Evolutionary conservation across 2,329 filamentous ascomycete species (phyloP).

Genomic region (Exophiala sp.): DNA sequence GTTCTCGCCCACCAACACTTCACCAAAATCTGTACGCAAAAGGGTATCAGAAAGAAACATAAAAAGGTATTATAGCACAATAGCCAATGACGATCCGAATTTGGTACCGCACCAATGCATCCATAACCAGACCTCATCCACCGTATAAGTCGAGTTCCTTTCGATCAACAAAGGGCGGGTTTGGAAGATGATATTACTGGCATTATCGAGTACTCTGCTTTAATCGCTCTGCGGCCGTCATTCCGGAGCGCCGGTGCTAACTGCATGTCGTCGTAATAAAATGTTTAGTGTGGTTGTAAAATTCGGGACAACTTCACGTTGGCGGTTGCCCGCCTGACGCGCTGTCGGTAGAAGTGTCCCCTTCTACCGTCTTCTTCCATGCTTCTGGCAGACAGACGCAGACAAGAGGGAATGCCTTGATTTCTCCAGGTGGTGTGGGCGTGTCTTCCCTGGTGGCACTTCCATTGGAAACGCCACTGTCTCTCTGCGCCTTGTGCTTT

Average conservation of each 20-base stretch:
- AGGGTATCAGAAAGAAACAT: slow-evolving; percentile 22
- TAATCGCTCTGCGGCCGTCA: slow-evolving; percentile 13
- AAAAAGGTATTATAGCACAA: slow-evolving; percentile 9
- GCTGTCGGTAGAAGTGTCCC: slow-evolving; percentile 66
- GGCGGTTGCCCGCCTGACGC: slow-evolving; percentile 40
- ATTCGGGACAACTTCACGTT: slow-evolving; percentile 12
- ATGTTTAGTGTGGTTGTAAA: slow-evolving; percentile 9
- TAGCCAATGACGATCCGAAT: slow-evolving; percentile 5
- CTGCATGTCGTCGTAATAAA: slow-evolving; percentile 24
- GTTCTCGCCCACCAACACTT: no score
- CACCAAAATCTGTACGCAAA: slow-evolving; percentile 17
- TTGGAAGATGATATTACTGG: slow-evolving; percentile 22
- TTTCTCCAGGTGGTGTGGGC: slow-evolving; percentile 66
- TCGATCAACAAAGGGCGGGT: slow-evolving; percentile 3
- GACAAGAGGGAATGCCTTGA: slow-evolving; percentile 95
- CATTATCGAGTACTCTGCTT: slow-evolving; percentile 23
- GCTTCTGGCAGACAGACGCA: slow-evolving; percentile 93
- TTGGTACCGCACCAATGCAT: slow-evolving; percentile 3
- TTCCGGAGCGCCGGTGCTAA: slow-evolving; percentile 21
- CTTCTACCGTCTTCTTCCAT: slow-evolving; percentile 94
- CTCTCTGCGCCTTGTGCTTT: slow-evolving; percentile 69
- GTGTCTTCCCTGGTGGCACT: slow-evolving; percentile 57
- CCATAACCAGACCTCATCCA: slow-evolving; percentile 6
- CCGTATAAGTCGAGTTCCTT: not conserved
- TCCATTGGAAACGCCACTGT: slow-evolving; percentile 86